Percentiles rank a stretch among this genome's conserved stretches.
Evolutionary conservation across 352 stramenopile species (phyloP).

Genomic region (Phytophthora europaea): DNA sequence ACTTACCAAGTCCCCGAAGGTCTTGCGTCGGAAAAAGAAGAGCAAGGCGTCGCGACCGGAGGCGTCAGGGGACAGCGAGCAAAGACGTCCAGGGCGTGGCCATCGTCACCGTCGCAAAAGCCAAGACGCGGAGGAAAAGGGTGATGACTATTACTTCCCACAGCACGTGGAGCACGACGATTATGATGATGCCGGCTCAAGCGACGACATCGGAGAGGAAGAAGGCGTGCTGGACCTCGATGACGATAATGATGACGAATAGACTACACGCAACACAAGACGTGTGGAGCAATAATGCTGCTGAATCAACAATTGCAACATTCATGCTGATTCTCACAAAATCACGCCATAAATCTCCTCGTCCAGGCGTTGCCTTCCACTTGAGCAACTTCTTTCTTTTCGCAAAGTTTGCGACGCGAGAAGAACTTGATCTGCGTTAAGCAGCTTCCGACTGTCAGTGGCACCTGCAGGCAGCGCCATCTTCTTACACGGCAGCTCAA

Average conservation of each 20-base stretch:
- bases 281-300: background rate
- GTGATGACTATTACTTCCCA: constrained; percentile 58
- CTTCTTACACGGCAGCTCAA: constrained; percentile 34
- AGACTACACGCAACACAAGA: constrained; percentile 2
- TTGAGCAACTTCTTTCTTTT: constrained; percentile 50
- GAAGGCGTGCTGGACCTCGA: constrained; percentile 73
- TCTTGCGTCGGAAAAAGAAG: constrained; percentile 51
- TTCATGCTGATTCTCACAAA: constrained; percentile 5
- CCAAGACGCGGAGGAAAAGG: constrained; percentile 43
- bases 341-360: constrained; percentile 43
- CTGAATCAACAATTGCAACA: background rate
- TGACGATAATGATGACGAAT: constrained; percentile 36
- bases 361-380: constrained; percentile 56
- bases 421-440: constrained; percentile 30
- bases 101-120: constrained; percentile 21
- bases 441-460: constrained; percentile 2
- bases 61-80: constrained; percentile 7
- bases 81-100: constrained; percentile 4
- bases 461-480: constrained; percentile 9
- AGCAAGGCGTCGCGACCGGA: constrained; percentile 23
- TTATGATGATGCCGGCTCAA: constrained; percentile 37
- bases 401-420: constrained; percentile 3
- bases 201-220: constrained; percentile 54
- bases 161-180: constrained; percentile 40
- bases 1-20: constrained; percentile 64